These are phyloP conservation scores for Cymbidium sinense DNA, from an alignment of 106 monocot genomes.

Conservation along the genomic window DNA sequence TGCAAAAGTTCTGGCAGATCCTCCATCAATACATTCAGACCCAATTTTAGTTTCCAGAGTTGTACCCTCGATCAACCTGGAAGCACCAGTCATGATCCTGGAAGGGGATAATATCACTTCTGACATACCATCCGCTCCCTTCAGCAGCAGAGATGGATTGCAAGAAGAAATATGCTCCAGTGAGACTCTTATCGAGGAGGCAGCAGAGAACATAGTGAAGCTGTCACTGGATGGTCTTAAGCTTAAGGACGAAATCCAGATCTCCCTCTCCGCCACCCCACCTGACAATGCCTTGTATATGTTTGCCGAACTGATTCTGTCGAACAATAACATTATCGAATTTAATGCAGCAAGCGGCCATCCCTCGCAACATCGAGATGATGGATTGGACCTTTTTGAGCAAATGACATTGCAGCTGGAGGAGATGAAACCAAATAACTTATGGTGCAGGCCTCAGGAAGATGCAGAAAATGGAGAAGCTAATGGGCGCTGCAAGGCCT, in stretches of 20 bases:
- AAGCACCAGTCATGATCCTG: constrained; percentile 12
- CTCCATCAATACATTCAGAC: not conserved
- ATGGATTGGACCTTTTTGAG: constrained; percentile 64
- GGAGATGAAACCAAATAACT: constrained; percentile 45
- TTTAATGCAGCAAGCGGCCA: not conserved
- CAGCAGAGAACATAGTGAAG: constrained; percentile 48
- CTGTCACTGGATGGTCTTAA: constrained; percentile 23
- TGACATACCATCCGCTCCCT: no score
- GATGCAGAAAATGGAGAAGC: constrained; percentile 1
- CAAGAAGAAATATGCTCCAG: constrained; percentile 4
- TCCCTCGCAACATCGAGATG: constrained; percentile 8
- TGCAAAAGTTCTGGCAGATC: constrained; percentile 7
- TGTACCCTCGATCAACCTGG: constrained; percentile 32
- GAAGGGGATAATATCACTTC: not conserved
- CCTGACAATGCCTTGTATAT: constrained; percentile 19
- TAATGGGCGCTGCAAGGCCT: constrained; percentile 14
- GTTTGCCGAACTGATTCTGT: constrained; percentile 52
- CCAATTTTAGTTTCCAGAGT: constrained; percentile 6
- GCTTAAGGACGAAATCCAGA: not conserved
- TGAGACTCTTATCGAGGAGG: constrained; percentile 16
- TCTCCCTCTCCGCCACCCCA: not conserved
- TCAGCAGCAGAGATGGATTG: not conserved
- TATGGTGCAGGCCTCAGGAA: constrained; percentile 9
- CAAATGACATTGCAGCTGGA: constrained; percentile 49
- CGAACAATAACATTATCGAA: not conserved